Conservation (phyloP, 306 rosid species). For the Corylus avellana region DNA sequence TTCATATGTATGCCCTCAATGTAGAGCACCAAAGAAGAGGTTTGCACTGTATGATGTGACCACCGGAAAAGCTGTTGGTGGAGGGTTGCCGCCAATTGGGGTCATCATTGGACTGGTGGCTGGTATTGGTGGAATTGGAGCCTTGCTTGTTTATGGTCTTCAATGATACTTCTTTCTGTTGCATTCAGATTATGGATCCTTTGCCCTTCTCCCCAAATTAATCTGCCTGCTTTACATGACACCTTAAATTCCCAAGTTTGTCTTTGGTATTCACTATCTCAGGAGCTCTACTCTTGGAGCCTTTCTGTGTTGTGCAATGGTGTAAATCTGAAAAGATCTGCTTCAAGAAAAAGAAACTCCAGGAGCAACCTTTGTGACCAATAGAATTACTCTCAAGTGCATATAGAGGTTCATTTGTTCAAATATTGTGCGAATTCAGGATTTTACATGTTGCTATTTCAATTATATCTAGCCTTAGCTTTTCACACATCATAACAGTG, state of each 20-base stretch:
- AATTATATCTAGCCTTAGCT: no score
- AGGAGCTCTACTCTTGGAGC: neutral
- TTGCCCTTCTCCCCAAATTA: neutral
- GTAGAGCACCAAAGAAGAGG: conserved; percentile 91
- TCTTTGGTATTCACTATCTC: neutral
- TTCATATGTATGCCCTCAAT: conserved; percentile 76
- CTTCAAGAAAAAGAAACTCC: neutral
- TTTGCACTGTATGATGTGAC: conserved; percentile 79
- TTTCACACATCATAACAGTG: neutral
- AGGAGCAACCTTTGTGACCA: neutral
- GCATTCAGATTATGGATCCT: neutral
- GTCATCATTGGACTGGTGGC: conserved; percentile 81
- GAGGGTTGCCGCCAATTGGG: conserved; percentile 88
- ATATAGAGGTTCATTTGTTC: neutral
- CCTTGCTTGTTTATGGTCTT: conserved; percentile 95
- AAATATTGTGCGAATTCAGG: no score
- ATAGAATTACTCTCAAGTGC: neutral
- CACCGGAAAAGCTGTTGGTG: conserved; percentile 82
- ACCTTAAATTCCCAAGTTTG: neutral
- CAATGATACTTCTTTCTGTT: conserved; percentile 50
- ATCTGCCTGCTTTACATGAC: neutral
- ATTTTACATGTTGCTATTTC: no score
- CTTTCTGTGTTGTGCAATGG: neutral
- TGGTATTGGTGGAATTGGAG: conserved; percentile 85
- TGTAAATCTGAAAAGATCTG: neutral